Base-by-base conservation (phyloP, 2,329 filamentous ascomycete genomes). In the Fusarium vanettenii region DNA sequence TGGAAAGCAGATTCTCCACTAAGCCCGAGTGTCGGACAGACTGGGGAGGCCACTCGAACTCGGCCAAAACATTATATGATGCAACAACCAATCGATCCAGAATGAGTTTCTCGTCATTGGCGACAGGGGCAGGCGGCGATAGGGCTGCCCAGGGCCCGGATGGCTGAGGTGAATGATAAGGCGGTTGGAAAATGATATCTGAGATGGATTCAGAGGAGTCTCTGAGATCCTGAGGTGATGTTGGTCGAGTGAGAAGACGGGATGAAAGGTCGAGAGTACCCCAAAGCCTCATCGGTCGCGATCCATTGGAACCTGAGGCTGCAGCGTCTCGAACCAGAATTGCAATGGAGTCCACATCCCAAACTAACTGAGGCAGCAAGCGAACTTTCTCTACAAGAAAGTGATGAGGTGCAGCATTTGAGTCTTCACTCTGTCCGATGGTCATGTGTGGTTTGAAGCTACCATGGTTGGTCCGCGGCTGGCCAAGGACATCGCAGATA, bases 251-350 rank as follows among this genome's bases (percentile, higher is more conserved):
- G 10, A 79, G 41, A 16, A 56, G 61, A 5, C 70, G 69, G 9
- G 75, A 76, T 4, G 71, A 72, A 4, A 85, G 75, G 43, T 86
- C 79, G 22, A 92, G 82, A 3, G 81, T 84, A 2, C 87, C 88
- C 89, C 89, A 92, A 25, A 89, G 75, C 45, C 83, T 87, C 92
- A 93, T 92, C 48, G 84, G 81, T 27, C 83, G 85, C 1, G 81
- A 78, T 8, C 80, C 71, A 8, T 79, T 60, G 71, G 80, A 66
- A 73, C 77, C 43, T 70, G 77, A 55, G 72, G 76, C 52, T 77
- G 81, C 69, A 13, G 76, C 56, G 6, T 89, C 87, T 20, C 90
- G 87, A 55, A 88, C 79, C 55, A 93, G 82, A 25, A 93, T 85
- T 48, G 85, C 85, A 37, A 92, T 80, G 35, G 86, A 82, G 2